Base-by-base conservation (phyloP, 208 protist species). In the Trypanosoma melophagium region DNA sequence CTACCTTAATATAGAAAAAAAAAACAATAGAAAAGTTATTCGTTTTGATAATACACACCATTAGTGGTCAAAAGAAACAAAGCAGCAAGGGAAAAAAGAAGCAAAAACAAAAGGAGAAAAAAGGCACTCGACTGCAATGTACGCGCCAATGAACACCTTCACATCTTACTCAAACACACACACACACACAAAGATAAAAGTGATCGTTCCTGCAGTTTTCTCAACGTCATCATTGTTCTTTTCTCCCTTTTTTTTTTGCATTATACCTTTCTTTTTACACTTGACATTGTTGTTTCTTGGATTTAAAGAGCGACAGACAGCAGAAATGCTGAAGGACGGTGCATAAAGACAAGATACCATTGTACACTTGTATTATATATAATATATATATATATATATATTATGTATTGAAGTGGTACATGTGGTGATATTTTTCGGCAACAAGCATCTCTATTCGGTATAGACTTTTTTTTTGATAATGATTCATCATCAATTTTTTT, bases 81-180 rank as follows among this genome's bases (percentile, higher is more conserved):
- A 49, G 0, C 35, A 66, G n/a, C n/a, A 59, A 35, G 4, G 13
- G 8, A 14, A 24, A 42, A 59, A n/a, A 59, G 21, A 61, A 2
- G 44, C 60, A n/a, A 42, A 61, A 49, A 64, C 61, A 41, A 71
- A 56, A 61, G 60, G 40, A 67, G 22, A 57, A 42, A 66, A 57
- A 55, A 12, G 42, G 45, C 17, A 71, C n/a, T 24, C 3, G 47
- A 17, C 40, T 7, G 49, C n/a, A 16, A 35, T 35, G 5, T 35
- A 68, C 40, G 21, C 35, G 12, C 22, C 5, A 53, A 50, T 22
- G 25, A 31, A 19, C n/a, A 53, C 47, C 38, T 31, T 12, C 42
- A 47, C 42, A 47, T 14, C n/a, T n/a, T n/a, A n/a, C 38, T 61
- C 22, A 21, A 42, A 8, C 17, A 21, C 19, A 16, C 10, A 47